A percentile compares a stretch with the other conserved stretches of the same genome.
phyloP scores from a whole-genome alignment of 23 red algal species.

The Cyanidiococcus yangmingshanensis region DNA sequence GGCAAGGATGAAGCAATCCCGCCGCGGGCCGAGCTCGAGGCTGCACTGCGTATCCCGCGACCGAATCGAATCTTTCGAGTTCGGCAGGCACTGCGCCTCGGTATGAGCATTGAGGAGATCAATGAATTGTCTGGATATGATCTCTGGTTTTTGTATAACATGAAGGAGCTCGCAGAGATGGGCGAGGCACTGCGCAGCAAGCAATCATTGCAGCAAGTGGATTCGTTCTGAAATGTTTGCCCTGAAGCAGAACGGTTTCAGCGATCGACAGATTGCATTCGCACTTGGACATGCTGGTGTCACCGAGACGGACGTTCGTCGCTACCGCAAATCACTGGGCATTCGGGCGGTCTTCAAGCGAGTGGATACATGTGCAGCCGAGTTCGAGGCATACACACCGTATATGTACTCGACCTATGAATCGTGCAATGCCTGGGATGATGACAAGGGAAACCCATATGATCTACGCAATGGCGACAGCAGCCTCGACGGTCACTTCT shows the following conservation, averaged over 20 bases:
- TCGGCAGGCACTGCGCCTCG: slow-evolving; percentile 49
- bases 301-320: slow-evolving; percentile 55
- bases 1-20: slow-evolving; percentile 66
- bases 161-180: slow-evolving; percentile 28
- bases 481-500: neutral
- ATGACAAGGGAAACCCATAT: slow-evolving; percentile 26
- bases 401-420: slow-evolving; percentile 98
- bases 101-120: slow-evolving; percentile 64
- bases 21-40: slow-evolving; percentile 43
- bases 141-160: slow-evolving; percentile 83
- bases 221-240: slow-evolving; percentile 32
- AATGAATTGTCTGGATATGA: slow-evolving; percentile 72
- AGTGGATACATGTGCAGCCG: slow-evolving; percentile 88
- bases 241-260: slow-evolving; percentile 70
- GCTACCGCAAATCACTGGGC: slow-evolving; percentile 53
- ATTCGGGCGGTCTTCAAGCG: slow-evolving; percentile 79
- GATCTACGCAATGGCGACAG: slow-evolving; percentile 23
- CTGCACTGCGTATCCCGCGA: slow-evolving; percentile 59
- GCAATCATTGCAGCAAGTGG: slow-evolving; percentile 29
- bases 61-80: slow-evolving; percentile 88
- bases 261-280: slow-evolving; percentile 71
- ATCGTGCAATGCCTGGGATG: slow-evolving; percentile 43
- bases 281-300: slow-evolving; percentile 21
- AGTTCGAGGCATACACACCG: slow-evolving; percentile 97
- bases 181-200: slow-evolving; percentile 38